Evolutionary conservation across 768 basidiomycete genomes (phyloP), one percentile per base, ranked within the genome.

Genomic region (Sutorius australiensis): DNA sequence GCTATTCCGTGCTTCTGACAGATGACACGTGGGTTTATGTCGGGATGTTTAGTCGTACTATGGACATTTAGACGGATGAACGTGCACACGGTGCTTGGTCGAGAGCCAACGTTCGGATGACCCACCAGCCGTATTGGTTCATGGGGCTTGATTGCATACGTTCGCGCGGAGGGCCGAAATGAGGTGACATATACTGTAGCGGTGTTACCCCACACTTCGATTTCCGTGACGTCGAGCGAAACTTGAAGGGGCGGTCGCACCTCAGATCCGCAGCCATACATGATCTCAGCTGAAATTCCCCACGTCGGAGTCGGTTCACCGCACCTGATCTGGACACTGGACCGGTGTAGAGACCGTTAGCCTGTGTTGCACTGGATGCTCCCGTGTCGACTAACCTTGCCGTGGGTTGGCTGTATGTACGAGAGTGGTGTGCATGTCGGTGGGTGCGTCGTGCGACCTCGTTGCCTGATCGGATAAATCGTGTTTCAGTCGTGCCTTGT

Each of bases 51-150:
- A 37, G 36, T 4, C 36, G 36, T n/a, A 10, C 17, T n/a, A 19
- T 14, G 24, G 5, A 1, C 84, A 86, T 58, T 67, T 82, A 46
- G 80, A 83, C 59, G 85, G 82, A 61, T 84, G 84, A 11, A 84
- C 80, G 3, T 86, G 86, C 64, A 41, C 38, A 16, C 49, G 46
- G 17, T 40, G 36, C 54, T 32, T n/a, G 42, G 34, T 27, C 24
- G 19, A 34, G 28, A 19, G 38, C 12, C 31, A 12, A 31, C 14
- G 30, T 12, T 50, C 32, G 49, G 47, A 11, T 50, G 48, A 30
- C 34, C 19, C 30, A 17, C 48, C 9, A 32, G 19, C 10, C 6
- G 48, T 30, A 28, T 44, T 37, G 34, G 52, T 30, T 24, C 51
- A 59, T 60, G 58, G 47, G 47, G 11, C 12, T 24, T 14, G 28